Conservation (phyloP, 306 rosid genomes). For the Castanea sativa region DNA sequence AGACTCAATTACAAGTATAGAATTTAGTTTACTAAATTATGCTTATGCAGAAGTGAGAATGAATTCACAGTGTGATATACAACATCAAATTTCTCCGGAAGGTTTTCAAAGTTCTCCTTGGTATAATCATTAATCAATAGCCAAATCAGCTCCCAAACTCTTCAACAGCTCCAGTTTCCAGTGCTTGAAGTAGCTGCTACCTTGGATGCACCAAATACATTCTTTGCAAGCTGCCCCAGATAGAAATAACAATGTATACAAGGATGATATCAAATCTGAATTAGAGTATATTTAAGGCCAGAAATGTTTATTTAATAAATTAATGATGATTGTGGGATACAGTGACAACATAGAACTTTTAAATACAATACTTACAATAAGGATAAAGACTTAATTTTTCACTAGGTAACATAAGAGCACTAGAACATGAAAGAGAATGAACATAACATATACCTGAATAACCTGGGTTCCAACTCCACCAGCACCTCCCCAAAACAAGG, state of each 20-base stretch:
- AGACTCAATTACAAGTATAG: no score
- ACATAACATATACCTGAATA: constrained; percentile 47
- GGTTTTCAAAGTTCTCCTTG: constrained; percentile 50
- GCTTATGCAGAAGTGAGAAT: no score
- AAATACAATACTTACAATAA: background rate
- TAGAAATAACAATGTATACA: background rate
- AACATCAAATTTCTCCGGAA: constrained; percentile 65
- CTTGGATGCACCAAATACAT: constrained; percentile 60
- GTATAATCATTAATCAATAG: constrained; percentile 49
- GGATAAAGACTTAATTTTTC: background rate
- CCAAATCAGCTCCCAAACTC: constrained; percentile 54
- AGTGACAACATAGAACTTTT: no score
- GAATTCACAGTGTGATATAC: constrained; percentile 52
- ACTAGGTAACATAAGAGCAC: background rate
- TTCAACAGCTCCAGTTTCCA: constrained; percentile 47
- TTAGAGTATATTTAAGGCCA: background rate
- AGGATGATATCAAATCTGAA: background rate
- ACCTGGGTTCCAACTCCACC: constrained; percentile 64
- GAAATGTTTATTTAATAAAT: background rate
- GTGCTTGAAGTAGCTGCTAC: constrained; percentile 72
- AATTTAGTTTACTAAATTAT: no score
- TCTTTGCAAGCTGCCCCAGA: constrained; percentile 54
- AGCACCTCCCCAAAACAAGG: constrained; percentile 73
- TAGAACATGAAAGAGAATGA: background rate
- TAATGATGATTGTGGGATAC: no score